phyloP scores from a whole-genome alignment of 306 rosid species.

The Pueraria montana region DNA sequence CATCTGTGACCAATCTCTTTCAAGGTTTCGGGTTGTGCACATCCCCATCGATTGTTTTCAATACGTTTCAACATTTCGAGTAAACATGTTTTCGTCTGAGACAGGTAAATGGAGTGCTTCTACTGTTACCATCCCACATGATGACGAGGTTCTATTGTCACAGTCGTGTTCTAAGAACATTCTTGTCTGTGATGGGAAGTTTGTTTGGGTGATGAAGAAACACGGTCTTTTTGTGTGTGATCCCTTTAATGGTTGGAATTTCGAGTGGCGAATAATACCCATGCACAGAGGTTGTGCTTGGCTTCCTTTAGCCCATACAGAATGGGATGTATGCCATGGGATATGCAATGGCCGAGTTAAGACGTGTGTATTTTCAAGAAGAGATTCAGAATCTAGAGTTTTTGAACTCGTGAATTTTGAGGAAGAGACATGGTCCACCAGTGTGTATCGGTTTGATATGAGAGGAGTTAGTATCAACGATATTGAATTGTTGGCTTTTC shows the following conservation, averaged over 20 bases:
- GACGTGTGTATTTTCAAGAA: not conserved
- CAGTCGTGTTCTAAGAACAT: not conserved
- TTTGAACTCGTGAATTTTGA: not conserved
- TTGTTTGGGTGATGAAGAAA: not conserved
- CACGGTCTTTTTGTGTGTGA: not conserved
- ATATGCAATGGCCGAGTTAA: not conserved
- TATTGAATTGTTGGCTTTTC: not conserved
- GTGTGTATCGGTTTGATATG: no score
- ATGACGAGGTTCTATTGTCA: not conserved
- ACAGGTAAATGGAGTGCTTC: not conserved
- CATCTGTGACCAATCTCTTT: not conserved
- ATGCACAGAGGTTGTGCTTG: not conserved
- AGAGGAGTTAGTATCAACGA: not conserved
- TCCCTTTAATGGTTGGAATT: not conserved
- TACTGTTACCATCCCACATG: not conserved
- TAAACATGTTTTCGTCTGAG: not conserved
- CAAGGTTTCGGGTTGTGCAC: not conserved
- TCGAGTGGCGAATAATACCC: not conserved
- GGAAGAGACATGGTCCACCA: not conserved
- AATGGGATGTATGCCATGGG: not conserved
- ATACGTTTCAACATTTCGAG: not conserved
- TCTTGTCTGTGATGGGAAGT: not conserved
- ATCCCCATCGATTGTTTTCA: not conserved
- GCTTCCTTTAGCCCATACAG: no score
- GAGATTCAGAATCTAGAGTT: fast-evolving